Evolutionary conservation across 2,329 filamentous ascomycete species (phyloP).

Genomic region (Ceratocystis albifundus): DNA sequence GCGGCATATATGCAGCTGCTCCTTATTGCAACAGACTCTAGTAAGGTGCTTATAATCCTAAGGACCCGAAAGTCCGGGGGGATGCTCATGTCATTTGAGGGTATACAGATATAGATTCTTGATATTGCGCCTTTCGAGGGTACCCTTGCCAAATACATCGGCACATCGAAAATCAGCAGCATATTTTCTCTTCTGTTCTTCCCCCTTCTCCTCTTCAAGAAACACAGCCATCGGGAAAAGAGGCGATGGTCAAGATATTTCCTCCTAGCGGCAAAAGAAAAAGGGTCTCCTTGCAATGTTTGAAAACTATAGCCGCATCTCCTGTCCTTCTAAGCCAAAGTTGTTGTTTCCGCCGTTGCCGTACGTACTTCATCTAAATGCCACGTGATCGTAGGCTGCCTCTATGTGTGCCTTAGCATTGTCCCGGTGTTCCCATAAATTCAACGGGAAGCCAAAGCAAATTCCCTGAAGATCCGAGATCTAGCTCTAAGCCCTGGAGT

Average conservation of each 20-base stretch:
- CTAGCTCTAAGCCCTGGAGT: too few relatives aligned
- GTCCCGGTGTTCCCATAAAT: too few relatives aligned
- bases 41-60: background rate
- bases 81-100: too few relatives aligned
- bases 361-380: background rate
- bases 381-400: too few relatives aligned
- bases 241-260: background rate
- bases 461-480: too few relatives aligned
- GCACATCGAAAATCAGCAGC: background rate
- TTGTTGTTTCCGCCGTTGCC: background rate
- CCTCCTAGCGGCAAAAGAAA: background rate
- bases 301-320: background rate
- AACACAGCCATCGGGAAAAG: slow-evolving; percentile 2
- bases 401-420: too few relatives aligned
- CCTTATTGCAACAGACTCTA: background rate
- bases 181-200: background rate
- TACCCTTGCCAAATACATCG: background rate
- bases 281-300: background rate
- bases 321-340: background rate
- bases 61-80: background rate
- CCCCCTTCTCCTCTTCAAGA: background rate
- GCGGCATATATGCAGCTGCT: background rate
- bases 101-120: too few relatives aligned
- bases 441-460: too few relatives aligned
- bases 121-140: too few relatives aligned